A percentile compares a stretch with the other conserved stretches of the same genome.
These are phyloP conservation scores for Penicillium sclerotiorum DNA, from an alignment of 2,329 filamentous ascomycete species.

Conservation along the genomic window DNA sequence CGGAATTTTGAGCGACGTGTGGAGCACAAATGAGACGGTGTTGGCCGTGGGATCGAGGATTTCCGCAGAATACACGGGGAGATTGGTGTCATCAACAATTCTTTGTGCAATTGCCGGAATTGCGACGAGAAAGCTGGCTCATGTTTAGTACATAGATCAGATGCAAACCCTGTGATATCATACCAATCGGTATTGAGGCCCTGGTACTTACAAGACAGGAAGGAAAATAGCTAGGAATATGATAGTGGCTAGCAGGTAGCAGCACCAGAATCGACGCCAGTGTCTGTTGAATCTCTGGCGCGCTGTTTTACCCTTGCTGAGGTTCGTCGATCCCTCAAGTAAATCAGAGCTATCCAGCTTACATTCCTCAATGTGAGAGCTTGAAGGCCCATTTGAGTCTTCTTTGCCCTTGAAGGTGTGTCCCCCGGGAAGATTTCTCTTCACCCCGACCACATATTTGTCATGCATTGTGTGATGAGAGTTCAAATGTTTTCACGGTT, in stretches of 20 bases:
- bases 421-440: no score
- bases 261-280: conserved; percentile 24
- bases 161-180: not conserved
- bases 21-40: conserved; percentile 22
- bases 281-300: conserved; percentile 3
- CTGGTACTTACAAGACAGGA: conserved; percentile 25
- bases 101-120: conserved; percentile 28
- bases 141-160: not conserved
- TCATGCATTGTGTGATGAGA: no score
- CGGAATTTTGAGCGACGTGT: conserved; percentile 23
- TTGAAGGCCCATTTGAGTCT: no score
- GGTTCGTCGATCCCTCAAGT: no score
- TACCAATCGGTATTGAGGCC: not conserved
- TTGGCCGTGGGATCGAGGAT: conserved; percentile 24
- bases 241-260: conserved; percentile 20
- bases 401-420: no score
- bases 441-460: not conserved
- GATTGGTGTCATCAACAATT: conserved; percentile 23
- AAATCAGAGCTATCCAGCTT: no score
- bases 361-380: no score
- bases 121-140: conserved; percentile 24
- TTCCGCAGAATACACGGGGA: conserved; percentile 24
- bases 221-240: conserved; percentile 29
- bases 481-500: no score
- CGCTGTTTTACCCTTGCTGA: not conserved